Evolutionary conservation across 768 basidiomycete genomes (phyloP).

Genomic region (Xerocomus spinulosus): DNA sequence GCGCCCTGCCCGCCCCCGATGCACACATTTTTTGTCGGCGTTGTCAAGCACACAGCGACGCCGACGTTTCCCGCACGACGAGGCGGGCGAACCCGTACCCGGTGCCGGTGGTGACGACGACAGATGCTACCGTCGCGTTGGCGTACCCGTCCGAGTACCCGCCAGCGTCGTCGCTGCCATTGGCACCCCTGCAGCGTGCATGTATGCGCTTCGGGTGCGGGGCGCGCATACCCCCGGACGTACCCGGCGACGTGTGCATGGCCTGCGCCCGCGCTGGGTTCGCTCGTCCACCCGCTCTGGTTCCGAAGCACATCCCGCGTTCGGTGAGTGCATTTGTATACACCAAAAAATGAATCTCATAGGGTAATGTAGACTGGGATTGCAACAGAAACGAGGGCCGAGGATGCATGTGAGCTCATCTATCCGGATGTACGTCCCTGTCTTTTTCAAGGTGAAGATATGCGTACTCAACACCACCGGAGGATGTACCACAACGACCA

Average conservation of each 20-base stretch:
- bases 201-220: constrained; percentile 23
- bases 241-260: constrained; percentile 8
- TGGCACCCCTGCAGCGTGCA: no score
- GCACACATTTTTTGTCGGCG: constrained; percentile 9
- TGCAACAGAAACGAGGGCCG: no score
- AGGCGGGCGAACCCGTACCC: constrained; percentile 7
- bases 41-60: neutral
- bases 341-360: no score
- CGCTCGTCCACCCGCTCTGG: neutral
- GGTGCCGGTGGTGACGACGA: neutral
- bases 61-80: no score
- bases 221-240: neutral
- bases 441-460: neutral
- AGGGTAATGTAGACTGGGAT: no score
- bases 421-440: constrained; percentile 23
- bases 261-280: constrained; percentile 11
- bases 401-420: constrained; percentile 11
- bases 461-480: no score
- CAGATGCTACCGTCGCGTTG: neutral
- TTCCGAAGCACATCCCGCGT: no score
- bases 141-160: neutral
- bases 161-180: no score
- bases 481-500: no score
- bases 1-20: neutral
- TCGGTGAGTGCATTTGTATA: no score